Evolutionary conservation across 352 stramenopile species (phyloP), one percentile per base, ranked within the genome.

Genomic region (Pythium plurisporium): DNA sequence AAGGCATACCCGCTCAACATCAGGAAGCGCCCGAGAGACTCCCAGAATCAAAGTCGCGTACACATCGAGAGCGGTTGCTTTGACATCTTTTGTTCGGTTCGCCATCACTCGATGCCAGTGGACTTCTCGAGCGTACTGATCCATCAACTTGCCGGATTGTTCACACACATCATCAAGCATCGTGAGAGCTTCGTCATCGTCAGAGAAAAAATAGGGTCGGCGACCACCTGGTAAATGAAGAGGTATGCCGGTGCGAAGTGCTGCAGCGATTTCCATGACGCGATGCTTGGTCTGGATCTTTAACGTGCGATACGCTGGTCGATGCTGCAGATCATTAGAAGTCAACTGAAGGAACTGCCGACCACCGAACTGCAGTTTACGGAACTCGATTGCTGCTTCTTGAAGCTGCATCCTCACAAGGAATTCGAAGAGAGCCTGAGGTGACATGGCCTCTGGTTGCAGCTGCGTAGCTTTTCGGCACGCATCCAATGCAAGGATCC

Each of bases 401-500:
- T 69, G 56, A 14, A 83, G 56, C 27, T 76, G 64, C 70, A 83
- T 79, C 15, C 70, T 70, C n/a, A 64, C 30, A 3, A 93, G 57
- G 50, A 93, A 88, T 2, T 62, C 75, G 37, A 64, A 55, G 23
- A 93, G 41, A 10, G 62, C 59, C 5, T 62, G 49, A 0, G 69
- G 27, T 0, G 81, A 82, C 83, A 93, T 90, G 11, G 78, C 63
- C 17, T 83, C 75, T 1, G 83, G 73, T 8, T 66, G 67, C n/a
- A 79, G 64, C 4, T 66, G 66, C 5, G 70, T 56, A 1, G 81
- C 74, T 22, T 76, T 75, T 0, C 81, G 72, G 45, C 74, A 88
- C 2, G 74, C 50, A 52, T 93, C 82, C 6, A 88, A 48, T 5
- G 74, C 71, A 0, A 93, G 29, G 10, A 91, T 65, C 3, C 82